These are phyloP conservation scores for Botrytis paeoniae DNA, from an alignment of 2,329 filamentous ascomycete genomes.

Conservation along the genomic window DNA sequence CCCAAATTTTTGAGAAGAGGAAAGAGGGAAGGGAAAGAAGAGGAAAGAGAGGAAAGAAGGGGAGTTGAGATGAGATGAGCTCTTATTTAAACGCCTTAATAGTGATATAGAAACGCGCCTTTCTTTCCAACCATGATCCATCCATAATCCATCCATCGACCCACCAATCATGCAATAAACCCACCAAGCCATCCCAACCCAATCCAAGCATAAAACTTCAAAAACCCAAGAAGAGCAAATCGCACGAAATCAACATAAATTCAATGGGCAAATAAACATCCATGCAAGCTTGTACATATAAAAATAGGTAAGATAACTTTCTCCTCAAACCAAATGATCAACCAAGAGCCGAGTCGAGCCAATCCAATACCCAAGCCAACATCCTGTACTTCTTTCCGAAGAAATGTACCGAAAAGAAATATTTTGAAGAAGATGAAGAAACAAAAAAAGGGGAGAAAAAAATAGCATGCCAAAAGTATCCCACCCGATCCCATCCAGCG, in stretches of 20 bases:
- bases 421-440: not conserved
- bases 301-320: not conserved
- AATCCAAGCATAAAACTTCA: not conserved
- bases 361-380: not conserved
- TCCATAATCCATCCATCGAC: not conserved
- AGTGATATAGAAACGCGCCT: not conserved
- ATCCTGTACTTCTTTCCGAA: not conserved
- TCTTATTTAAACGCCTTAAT: not conserved
- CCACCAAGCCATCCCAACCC: not conserved
- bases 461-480: not conserved
- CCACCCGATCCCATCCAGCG: not conserved
- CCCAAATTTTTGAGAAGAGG: not conserved
- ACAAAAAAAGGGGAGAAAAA: not conserved
- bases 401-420: not conserved
- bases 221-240: not conserved
- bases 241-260: not conserved
- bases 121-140: not conserved
- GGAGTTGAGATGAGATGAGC: not conserved
- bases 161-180: not conserved
- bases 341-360: not conserved
- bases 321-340: not conserved
- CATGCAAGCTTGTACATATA: conserved; percentile 2
- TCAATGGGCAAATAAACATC: not conserved
- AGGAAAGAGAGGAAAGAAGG: not conserved
- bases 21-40: too few species aligned